These are phyloP conservation scores for Scheffersomyces cryptocercus DNA, from an alignment of 1,139 yeast species.

Conservation along the genomic window DNA sequence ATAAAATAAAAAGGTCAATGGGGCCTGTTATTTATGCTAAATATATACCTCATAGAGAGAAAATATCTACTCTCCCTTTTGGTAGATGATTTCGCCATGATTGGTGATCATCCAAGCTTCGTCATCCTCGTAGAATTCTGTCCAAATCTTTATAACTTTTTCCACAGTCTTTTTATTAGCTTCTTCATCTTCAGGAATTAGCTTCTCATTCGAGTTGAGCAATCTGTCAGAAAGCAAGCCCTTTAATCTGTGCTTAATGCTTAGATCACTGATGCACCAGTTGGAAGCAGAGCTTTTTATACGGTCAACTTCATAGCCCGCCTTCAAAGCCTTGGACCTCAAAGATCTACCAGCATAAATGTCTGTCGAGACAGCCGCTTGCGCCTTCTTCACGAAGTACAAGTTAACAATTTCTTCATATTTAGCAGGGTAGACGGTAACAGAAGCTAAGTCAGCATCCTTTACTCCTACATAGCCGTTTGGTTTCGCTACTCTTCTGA, in stretches of 20 bases:
- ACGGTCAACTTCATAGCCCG: slow-evolving; percentile 16
- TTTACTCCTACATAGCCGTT: slow-evolving; percentile 24
- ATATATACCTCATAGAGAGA: neutral
- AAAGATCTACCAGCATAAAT: slow-evolving; percentile 17
- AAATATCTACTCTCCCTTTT: slow-evolving; percentile 3
- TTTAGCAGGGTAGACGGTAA: slow-evolving; percentile 20
- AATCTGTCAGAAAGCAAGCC: slow-evolving; percentile 9
- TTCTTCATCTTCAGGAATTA: slow-evolving; percentile 9
- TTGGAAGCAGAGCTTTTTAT: slow-evolving; percentile 13
- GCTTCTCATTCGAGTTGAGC: slow-evolving; percentile 10
- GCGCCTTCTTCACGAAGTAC: slow-evolving; percentile 8
- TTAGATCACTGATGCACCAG: slow-evolving; percentile 14
- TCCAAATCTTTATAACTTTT: slow-evolving; percentile 11
- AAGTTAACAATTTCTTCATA: slow-evolving; percentile 13
- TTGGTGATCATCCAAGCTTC: slow-evolving; percentile 10
- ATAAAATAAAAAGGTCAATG: too few relatives aligned
- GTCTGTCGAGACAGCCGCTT: slow-evolving; percentile 13
- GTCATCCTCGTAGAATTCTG: slow-evolving; percentile 16
- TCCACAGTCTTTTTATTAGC: slow-evolving; percentile 7
- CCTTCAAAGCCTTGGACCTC: slow-evolving; percentile 17
- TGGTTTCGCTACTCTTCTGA: slow-evolving; percentile 9
- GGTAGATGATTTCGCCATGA: slow-evolving; percentile 20
- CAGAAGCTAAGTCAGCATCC: slow-evolving; percentile 28
- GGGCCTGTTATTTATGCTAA: too few relatives aligned
- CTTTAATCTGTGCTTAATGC: neutral